Evolutionary conservation across 352 stramenopile species (phyloP).

Genomic region (Globisporangium sylvaticum): DNA sequence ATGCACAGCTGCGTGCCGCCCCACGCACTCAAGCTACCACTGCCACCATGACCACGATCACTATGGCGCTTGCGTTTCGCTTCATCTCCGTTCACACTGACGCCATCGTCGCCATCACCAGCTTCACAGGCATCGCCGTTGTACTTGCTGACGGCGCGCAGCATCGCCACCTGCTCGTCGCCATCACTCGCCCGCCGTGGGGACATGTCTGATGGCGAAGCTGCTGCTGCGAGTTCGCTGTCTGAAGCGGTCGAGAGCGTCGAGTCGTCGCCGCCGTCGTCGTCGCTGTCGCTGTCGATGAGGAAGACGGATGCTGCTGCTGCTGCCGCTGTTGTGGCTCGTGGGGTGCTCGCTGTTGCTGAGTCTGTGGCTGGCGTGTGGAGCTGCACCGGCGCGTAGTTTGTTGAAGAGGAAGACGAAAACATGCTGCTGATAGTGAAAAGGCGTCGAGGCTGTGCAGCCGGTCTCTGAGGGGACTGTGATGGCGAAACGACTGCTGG

Average conservation of each 20-base stretch:
- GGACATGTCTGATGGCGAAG: not conserved
- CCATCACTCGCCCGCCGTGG: not conserved
- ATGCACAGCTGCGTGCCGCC: conserved; percentile 39
- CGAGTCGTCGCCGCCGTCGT: not conserved
- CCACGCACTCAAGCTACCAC: not conserved
- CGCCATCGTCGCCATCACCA: not conserved
- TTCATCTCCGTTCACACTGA: not conserved
- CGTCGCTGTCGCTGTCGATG: not conserved
- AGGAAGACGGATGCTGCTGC: not conserved
- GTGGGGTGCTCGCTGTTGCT: not conserved
- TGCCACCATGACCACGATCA: not conserved
- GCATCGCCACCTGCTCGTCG: not conserved
- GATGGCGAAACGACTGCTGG: not conserved
- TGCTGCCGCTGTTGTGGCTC: not conserved
- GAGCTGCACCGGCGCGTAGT: conserved; percentile 10
- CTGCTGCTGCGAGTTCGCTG: conserved; percentile 4
- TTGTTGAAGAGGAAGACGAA: not conserved
- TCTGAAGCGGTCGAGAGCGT: not conserved
- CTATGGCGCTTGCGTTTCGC: not conserved
- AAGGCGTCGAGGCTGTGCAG: too few relatives aligned
- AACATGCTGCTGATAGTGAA: not conserved
- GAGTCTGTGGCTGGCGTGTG: conserved; percentile 5
- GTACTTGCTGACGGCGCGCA: not conserved
- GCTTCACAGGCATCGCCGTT: not conserved
- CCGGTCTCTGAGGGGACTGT: not conserved